Conservation (phyloP, 2,329 filamentous ascomycete genomes). For the Ascochyta clinopodiicola region DNA sequence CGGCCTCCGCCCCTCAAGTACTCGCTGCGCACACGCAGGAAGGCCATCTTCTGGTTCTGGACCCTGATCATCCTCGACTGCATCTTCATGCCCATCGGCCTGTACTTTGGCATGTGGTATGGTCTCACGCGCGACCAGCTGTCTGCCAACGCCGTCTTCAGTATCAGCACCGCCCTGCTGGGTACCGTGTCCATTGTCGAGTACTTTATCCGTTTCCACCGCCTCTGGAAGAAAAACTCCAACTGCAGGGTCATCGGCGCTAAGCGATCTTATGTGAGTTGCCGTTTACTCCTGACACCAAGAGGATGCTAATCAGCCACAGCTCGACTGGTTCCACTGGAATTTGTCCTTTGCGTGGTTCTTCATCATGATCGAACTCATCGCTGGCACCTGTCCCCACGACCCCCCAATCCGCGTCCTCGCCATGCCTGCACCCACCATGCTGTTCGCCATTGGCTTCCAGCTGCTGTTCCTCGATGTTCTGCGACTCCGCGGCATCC, state of each 20-base stretch:
- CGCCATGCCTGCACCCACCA: slow-evolving; percentile 59
- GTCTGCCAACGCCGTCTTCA: slow-evolving; percentile 59
- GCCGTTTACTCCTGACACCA: background rate
- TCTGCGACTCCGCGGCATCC: slow-evolving; percentile 53
- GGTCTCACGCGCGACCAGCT: slow-evolving; percentile 55
- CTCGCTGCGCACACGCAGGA: slow-evolving; percentile 60
- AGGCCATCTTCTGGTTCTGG: slow-evolving; percentile 66
- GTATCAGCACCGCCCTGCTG: slow-evolving; percentile 61
- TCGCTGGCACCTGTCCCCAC: slow-evolving; percentile 57
- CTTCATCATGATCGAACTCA: slow-evolving; percentile 63
- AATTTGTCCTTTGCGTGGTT: slow-evolving; percentile 62
- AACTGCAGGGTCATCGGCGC: slow-evolving; percentile 61
- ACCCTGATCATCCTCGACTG: slow-evolving; percentile 65
- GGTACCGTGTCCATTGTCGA: slow-evolving; percentile 62
- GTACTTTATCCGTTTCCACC: slow-evolving; percentile 58
- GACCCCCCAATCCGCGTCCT: slow-evolving; percentile 60
- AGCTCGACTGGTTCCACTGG: slow-evolving; percentile 66
- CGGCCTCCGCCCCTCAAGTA: slow-evolving; percentile 63
- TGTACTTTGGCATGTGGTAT: slow-evolving; percentile 69
- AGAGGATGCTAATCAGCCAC: slow-evolving; percentile 1
- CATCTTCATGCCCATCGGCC: slow-evolving; percentile 62
- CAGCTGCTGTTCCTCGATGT: slow-evolving; percentile 59
- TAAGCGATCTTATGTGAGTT: slow-evolving; percentile 49
- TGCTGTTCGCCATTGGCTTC: slow-evolving; percentile 60
- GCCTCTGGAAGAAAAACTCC: slow-evolving; percentile 60